These are phyloP conservation scores for Pseudofabraea citricarpa DNA, from an alignment of 2,329 filamentous ascomycete species.

Conservation along the genomic window DNA sequence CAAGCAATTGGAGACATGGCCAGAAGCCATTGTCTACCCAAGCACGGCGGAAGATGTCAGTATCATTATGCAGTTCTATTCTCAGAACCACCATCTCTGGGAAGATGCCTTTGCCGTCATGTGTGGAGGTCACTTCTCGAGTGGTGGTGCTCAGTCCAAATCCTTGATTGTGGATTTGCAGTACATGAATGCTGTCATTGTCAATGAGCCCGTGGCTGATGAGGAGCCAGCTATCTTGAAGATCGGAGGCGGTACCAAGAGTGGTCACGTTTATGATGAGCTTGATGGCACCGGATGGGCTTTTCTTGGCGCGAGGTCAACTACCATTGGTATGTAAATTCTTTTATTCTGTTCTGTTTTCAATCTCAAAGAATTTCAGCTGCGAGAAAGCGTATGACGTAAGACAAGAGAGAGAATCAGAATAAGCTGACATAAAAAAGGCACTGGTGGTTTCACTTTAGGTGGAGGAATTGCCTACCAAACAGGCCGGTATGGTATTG, in stretches of 20 bases:
- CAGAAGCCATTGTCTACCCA: conserved; percentile 2
- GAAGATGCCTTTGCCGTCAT: conserved; percentile 3
- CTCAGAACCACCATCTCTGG: conserved; percentile 2
- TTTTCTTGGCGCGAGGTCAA: conserved; percentile 2
- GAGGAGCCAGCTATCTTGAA: background rate
- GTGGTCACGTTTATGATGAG: conserved; percentile 3
- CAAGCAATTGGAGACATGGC: conserved; percentile 3
- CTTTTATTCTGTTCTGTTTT: background rate
- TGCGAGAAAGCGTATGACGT: no score
- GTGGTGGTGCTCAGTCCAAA: conserved; percentile 3
- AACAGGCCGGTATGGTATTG: background rate
- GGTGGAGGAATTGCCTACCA: conserved; percentile 3
- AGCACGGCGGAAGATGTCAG: conserved; percentile 1
- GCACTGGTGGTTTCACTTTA: conserved; percentile 1
- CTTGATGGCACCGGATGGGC: conserved; percentile 2
- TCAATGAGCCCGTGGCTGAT: conserved; percentile 1
- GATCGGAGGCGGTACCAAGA: conserved; percentile 3
- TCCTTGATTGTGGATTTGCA: conserved; percentile 3
- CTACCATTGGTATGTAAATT: conserved; percentile 1
- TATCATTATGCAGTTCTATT: conserved; percentile 4
- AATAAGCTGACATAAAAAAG: background rate
- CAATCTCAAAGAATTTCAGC: no score
- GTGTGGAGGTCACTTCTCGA: conserved; percentile 4
- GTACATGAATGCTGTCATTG: background rate
- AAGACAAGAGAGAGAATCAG: no score